A percentile compares a stretch with the other conserved stretches of the same genome.
Conservation (phyloP, 768 basidiomycete genomes). For the Astraeus odoratus region DNA sequence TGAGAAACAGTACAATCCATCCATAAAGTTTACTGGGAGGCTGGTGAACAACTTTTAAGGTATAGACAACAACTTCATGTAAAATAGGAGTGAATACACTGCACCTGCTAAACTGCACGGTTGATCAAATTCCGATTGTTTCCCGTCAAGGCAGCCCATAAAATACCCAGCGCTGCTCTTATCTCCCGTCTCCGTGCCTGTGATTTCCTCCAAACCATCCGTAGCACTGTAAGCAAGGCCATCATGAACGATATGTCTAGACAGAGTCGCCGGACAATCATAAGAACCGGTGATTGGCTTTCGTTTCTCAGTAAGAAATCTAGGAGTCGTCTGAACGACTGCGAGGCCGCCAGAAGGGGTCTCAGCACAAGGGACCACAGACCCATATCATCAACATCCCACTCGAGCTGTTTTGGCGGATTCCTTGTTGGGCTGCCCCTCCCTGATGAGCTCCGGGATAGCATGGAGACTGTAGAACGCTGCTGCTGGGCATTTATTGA, state of each 20-base stretch:
- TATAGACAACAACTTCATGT: constrained; percentile 8
- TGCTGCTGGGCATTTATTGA: constrained; percentile 29
- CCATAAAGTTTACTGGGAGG: not conserved
- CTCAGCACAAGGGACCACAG: constrained; percentile 73
- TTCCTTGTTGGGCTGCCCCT: constrained; percentile 38
- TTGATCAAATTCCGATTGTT: constrained; percentile 44
- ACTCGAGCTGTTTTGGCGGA: constrained; percentile 29
- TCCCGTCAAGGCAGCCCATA: constrained; percentile 70
- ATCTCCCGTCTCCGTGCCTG: constrained; percentile 67
- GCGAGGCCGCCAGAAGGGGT: constrained; percentile 50
- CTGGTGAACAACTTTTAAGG: constrained; percentile 3
- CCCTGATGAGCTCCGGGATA: constrained; percentile 33
- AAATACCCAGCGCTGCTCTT: constrained; percentile 49
- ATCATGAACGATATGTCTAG: constrained; percentile 74
- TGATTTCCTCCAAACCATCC: constrained; percentile 58
- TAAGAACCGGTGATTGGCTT: constrained; percentile 56
- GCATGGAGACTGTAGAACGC: constrained; percentile 33
- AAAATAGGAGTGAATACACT: not conserved
- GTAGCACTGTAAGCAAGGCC: constrained; percentile 51
- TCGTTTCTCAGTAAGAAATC: constrained; percentile 49
- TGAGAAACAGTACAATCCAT: not conserved
- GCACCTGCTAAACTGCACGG: constrained; percentile 28
- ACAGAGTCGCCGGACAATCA: constrained; percentile 67
- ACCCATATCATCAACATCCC: constrained; percentile 78
- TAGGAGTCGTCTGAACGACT: constrained; percentile 42